phyloP scores from a whole-genome alignment of 2,329 filamentous ascomycete genomes.

The Aspergillus fischeri region DNA sequence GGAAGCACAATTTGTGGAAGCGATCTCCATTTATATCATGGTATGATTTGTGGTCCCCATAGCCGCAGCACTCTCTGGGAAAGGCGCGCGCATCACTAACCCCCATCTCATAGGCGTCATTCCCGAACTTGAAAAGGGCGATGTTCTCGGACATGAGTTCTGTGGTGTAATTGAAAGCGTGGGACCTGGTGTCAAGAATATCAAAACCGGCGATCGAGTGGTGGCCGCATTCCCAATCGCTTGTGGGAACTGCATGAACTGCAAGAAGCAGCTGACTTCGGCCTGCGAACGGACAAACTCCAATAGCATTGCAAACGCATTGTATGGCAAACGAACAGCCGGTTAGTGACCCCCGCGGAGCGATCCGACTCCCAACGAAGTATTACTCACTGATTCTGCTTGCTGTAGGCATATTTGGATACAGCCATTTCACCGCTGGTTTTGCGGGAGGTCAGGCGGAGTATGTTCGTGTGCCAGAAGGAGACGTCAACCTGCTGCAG shows the following conservation, averaged over 20 bases:
- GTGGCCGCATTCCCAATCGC: constrained; percentile 87
- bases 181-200: constrained; percentile 51
- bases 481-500: constrained; percentile 74
- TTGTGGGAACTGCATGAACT: constrained; percentile 64
- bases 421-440: constrained; percentile 73
- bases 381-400: neutral
- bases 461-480: constrained; percentile 76
- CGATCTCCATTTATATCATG: constrained; percentile 52
- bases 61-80: neutral
- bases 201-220: constrained; percentile 63
- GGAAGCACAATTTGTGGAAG: constrained; percentile 60
- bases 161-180: constrained; percentile 51
- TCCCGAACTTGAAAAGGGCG: constrained; percentile 58
- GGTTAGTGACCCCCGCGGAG: constrained; percentile 42
- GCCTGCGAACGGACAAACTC: constrained; percentile 77
- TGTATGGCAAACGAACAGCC: constrained; percentile 75
- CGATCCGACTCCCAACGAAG: neutral
- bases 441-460: constrained; percentile 87
- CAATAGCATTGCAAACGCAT: constrained; percentile 64
- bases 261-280: constrained; percentile 71
- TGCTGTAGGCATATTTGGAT: constrained; percentile 60
- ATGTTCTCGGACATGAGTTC: constrained; percentile 62
- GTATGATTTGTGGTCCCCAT: constrained; percentile 13
- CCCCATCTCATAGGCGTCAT: constrained; percentile 40
- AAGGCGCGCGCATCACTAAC: neutral